Conservation (phyloP, 768 basidiomycete genomes). For the Lactifluus hygrophoroides region DNA sequence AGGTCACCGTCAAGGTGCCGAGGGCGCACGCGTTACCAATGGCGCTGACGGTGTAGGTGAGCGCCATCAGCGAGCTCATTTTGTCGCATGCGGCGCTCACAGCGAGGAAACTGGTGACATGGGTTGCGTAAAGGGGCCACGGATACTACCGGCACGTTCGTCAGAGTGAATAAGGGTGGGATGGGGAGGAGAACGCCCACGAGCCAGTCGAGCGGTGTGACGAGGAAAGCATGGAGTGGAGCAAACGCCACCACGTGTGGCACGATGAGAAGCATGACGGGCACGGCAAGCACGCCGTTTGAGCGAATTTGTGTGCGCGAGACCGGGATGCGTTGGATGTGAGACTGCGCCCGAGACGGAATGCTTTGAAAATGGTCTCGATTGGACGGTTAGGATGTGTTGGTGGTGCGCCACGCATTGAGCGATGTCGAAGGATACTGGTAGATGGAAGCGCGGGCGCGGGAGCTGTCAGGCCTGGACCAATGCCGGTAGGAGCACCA, state of each 20-base stretch:
- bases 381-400: slow-evolving; percentile 32
- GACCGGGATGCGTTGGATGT: slow-evolving; percentile 43
- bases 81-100: slow-evolving; percentile 23
- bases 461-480: too few species aligned
- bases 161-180: slow-evolving; percentile 28
- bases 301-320: slow-evolving; percentile 20
- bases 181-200: slow-evolving; percentile 54
- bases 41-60: slow-evolving; percentile 45
- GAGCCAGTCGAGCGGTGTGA: slow-evolving; percentile 51
- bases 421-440: slow-evolving; percentile 14
- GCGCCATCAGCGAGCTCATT: slow-evolving; percentile 39
- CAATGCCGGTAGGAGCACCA: too few species aligned
- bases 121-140: slow-evolving; percentile 20
- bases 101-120: slow-evolving; percentile 21
- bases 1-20: slow-evolving; percentile 56
- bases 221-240: slow-evolving; percentile 56
- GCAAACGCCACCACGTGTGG: slow-evolving; percentile 66
- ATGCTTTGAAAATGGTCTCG: slow-evolving; percentile 31
- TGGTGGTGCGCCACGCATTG: background rate
- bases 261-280: slow-evolving; percentile 60
- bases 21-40: slow-evolving; percentile 65
- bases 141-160: slow-evolving; percentile 1
- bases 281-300: slow-evolving; percentile 32
- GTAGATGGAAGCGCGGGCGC: slow-evolving; percentile 16
- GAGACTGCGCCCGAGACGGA: slow-evolving; percentile 33